Evolutionary conservation across 768 basidiomycete genomes (phyloP), one percentile per base, ranked within the genome.

Genomic region (Termitomyces sp.): DNA sequence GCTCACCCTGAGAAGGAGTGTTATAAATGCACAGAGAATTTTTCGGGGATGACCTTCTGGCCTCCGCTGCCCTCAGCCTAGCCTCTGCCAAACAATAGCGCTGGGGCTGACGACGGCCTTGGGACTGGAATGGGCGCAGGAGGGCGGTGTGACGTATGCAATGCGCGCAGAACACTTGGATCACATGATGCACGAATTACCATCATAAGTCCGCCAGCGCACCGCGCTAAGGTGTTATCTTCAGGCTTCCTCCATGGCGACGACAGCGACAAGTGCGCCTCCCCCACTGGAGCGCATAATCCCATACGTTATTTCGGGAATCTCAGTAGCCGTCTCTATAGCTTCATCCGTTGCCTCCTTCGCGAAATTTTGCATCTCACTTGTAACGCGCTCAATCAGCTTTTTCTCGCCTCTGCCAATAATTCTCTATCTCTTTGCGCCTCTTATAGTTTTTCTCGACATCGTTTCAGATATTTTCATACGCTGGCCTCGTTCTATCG

Each of bases 361-460:
- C 14, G 48, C 59, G 3, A 63, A 17, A 37, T 52, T 46, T 31
- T 36, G 57, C 50, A 31, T 63, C 20, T 63, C 64, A 5, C 17
- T 56, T 17, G 20, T 45, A 11, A 50, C 59, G 2, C 56, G 42
- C 42, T 20, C 54, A 3, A 43, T 56, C 54, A 10, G 49, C 34
- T 62, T 63, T 29, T 66, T 65, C 17, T 70, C 65, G 31, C 74
- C 64, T 61, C 68, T 70, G 32, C 74, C 68, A 4, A 66, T 77
- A 6, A 53, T 77, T 5, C 59, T 74, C 5, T 83, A 82, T 64
- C 38, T 84, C 42, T 65, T 88, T 53, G 78, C 81, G 2, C 87
- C 87, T 1, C 53, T 82, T 53, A 67, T 76, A 36, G 72, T 82
- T 53, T 72, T 83, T 61, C 37, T 75, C 37, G 68, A 81, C 12